Base-by-base conservation (phyloP, 257 asterid genomes). In the Solanum gandarillasii region DNA sequence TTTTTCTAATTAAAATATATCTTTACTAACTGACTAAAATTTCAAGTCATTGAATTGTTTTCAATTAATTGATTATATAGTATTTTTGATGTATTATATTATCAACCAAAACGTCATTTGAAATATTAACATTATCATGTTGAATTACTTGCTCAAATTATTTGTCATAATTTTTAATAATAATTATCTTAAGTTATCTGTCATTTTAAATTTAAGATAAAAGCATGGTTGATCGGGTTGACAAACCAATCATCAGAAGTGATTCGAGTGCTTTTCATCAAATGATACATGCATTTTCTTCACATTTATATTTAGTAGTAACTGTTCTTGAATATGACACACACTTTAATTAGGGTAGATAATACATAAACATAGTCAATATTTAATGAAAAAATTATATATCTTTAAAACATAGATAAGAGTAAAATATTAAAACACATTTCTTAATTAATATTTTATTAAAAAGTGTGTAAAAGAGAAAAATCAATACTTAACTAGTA, bases 191-290 rank as follows among this genome's bases (percentile, higher is more conserved):
- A 62, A 62, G 0, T 10, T 62, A 21, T 21, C 0, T 60, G 12
- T 60, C 12, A 60, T 60, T 60, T 60, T 60, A 23, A 60, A 60
- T 21, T 4, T 60, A 60, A 60, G 29, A 60, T 21, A 0, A 60
- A 23, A 23, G 1, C 7, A 60, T 23, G 1, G 0, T 9, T 8
- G 12, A 39, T 39, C 12, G 3, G 12, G 12, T 39, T 41, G 29
- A 60, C 11, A 60, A 4, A 9, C 21, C 6, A 23, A 60, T 60
- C 0, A 52, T 16, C 0, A 0, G 3, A 52, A 52, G 9, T 52
- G 9, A 52, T 52, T 52, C 0, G 62, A 6, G 4, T 18, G 0
- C 62, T 18, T 6, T 46, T 52, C 10, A 2, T 52, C 62, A 52
- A 52, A 55, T 55, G 65, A 55, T 25, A 1, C 11, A 55, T 55